Evolutionary conservation across 345 rosid genomes (phyloP).

Genomic region (Moricandia arvensis): DNA sequence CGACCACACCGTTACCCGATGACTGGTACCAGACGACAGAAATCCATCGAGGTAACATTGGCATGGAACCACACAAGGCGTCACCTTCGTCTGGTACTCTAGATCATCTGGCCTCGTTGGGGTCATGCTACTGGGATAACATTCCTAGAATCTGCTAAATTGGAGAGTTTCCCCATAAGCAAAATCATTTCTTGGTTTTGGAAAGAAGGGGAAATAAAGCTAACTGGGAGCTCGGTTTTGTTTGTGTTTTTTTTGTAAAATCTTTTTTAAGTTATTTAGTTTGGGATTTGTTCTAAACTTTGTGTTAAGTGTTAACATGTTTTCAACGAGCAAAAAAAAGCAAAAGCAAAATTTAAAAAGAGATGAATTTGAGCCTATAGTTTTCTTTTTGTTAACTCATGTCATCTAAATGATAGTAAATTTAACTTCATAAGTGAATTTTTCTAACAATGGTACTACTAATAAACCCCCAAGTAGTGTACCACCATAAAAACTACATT

Average conservation of each 20-base stretch:
- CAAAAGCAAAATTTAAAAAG: background rate
- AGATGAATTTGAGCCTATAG: constrained; percentile 3
- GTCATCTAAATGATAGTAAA: background rate
- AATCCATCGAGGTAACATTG: constrained; percentile 12
- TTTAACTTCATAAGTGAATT: too few species aligned
- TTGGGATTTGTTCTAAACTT: constrained; percentile 27
- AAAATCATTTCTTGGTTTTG: constrained; percentile 10
- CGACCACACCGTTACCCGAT: constrained; percentile 59
- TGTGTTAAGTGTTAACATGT: constrained; percentile 22
- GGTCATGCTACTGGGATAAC: constrained; percentile 54
- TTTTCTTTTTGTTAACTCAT: background rate
- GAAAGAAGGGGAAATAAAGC: background rate
- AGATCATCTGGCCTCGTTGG: constrained; percentile 38
- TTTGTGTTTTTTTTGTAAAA: constrained; percentile 25
- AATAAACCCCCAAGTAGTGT: background rate
- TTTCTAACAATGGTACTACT: background rate
- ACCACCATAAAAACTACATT: background rate
- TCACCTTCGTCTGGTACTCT: constrained; percentile 15
- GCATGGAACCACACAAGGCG: constrained; percentile 13
- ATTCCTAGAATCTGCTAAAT: constrained; percentile 60
- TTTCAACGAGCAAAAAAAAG: background rate
- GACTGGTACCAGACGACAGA: constrained; percentile 53
- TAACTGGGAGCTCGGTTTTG: constrained; percentile 20
- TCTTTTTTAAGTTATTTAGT: background rate
- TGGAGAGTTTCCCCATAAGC: constrained; percentile 12